Percentiles rank a stretch among this genome's conserved stretches.
These are phyloP conservation scores for Polygonum aviculare DNA, from an alignment of 148 eudicot species.

Conservation along the genomic window DNA sequence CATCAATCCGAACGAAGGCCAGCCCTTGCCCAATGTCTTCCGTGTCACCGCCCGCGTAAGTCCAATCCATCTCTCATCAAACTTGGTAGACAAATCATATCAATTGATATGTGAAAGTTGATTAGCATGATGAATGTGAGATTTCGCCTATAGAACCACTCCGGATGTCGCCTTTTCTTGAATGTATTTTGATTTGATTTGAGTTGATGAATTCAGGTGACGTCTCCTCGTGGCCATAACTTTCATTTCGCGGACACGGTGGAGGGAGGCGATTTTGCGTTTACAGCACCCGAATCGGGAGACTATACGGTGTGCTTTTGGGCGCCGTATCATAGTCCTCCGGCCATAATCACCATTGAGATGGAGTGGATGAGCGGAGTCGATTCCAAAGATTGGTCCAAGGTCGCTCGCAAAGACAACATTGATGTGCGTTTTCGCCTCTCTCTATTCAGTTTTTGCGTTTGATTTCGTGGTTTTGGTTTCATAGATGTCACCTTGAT, in stretches of 20 bases:
- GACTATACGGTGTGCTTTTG: constrained; percentile 69
- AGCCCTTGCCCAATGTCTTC: constrained; percentile 43
- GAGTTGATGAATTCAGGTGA: constrained; percentile 24
- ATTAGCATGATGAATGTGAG: no score
- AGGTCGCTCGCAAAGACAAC: constrained; percentile 64
- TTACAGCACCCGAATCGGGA: constrained; percentile 51
- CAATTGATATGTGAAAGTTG: no score
- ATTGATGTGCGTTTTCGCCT: constrained; percentile 34
- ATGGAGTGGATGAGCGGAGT: constrained; percentile 66
- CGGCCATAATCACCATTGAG: constrained; percentile 33
- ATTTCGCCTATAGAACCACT: no score
- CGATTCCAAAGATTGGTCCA: constrained; percentile 62
- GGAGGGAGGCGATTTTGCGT: constrained; percentile 50
- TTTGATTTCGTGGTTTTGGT: background rate
- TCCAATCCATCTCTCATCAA: background rate
- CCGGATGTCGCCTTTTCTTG: no score
- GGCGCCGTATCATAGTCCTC: constrained; percentile 41
- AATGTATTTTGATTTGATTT: background rate
- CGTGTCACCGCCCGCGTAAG: constrained; percentile 49
- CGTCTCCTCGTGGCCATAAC: constrained; percentile 44
- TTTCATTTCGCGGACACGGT: constrained; percentile 45
- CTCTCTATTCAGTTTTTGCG: background rate
- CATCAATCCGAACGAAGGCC: constrained; percentile 35
- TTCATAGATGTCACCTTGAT: no score
- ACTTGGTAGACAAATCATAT: no score